phyloP scores from a whole-genome alignment of 352 stramenopile species.

The Pythium oligandrum region DNA sequence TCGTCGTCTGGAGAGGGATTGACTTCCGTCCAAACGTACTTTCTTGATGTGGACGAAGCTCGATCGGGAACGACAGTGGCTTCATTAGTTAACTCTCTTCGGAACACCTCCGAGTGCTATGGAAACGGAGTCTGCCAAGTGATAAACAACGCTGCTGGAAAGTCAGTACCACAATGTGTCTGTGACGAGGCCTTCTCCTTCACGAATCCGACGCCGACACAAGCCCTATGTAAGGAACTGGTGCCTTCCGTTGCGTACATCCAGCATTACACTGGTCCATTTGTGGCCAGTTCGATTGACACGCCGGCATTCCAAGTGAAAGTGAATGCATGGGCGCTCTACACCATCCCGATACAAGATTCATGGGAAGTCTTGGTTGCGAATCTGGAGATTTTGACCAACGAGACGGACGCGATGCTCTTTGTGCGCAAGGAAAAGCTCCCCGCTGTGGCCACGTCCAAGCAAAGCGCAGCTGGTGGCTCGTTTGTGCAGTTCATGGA shows the following conservation, averaged over 20 bases:
- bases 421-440: constrained; percentile 66
- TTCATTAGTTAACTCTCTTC: constrained; percentile 12
- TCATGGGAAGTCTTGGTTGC: constrained; percentile 57
- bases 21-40: no score
- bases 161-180: constrained; percentile 34
- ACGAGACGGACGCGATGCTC: constrained; percentile 64
- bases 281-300: constrained; percentile 19
- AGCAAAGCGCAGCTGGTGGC: background rate
- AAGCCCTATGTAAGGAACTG: constrained; percentile 61
- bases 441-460: constrained; percentile 21
- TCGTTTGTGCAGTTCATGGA: constrained; percentile 55
- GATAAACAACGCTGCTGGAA: constrained; percentile 7
- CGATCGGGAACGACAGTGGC: background rate
- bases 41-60: no score
- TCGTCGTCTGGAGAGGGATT: no score
- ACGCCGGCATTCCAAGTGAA: constrained; percentile 12
- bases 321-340: constrained; percentile 53
- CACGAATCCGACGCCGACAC: constrained; percentile 24
- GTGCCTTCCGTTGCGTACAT: constrained; percentile 55
- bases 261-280: constrained; percentile 44
- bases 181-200: constrained; percentile 69
- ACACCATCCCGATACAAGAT: constrained; percentile 49
- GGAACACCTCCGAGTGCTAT: constrained; percentile 65
- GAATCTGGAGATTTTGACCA: constrained; percentile 27
- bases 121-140: constrained; percentile 63